A percentile compares a stretch with the other conserved stretches of the same genome.
These are phyloP conservation scores for Penicillium ucsense DNA, from an alignment of 495 filamentous ascomycete genomes.

Conservation along the genomic window DNA sequence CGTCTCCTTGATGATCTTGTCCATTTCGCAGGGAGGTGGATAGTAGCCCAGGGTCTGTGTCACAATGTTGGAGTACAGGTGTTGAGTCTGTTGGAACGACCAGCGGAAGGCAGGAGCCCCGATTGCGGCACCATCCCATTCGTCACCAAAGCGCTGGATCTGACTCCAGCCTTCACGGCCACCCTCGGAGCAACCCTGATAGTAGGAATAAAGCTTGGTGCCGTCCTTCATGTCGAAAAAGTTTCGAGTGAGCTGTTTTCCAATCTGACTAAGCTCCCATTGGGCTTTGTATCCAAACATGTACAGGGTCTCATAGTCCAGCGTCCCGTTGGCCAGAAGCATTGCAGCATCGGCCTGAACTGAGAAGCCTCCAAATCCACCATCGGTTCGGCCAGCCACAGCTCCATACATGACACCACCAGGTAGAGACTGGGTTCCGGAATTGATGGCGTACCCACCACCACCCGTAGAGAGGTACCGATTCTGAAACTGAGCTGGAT, in stretches of 20 bases:
- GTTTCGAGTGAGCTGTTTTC: conserved; percentile 28
- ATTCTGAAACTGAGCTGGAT: conserved; percentile 28
- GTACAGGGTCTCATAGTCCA: conserved; percentile 33
- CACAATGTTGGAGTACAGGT: conserved; percentile 31
- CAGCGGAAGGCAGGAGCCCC: conserved; percentile 43
- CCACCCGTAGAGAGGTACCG: conserved; percentile 37
- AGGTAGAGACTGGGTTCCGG: conserved; percentile 22
- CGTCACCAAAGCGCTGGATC: conserved; percentile 35
- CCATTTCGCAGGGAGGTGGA: conserved; percentile 35
- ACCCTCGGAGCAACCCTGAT: conserved; percentile 44
- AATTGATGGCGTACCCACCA: conserved; percentile 37
- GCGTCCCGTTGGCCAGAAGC: conserved; percentile 31
- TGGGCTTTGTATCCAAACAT: conserved; percentile 38
- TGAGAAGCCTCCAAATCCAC: conserved; percentile 37
- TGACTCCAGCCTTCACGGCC: conserved; percentile 42
- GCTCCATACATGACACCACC: conserved; percentile 35
- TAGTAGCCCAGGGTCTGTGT: conserved; percentile 29
- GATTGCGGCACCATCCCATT: conserved; percentile 37
- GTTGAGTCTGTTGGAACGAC: conserved; percentile 35
- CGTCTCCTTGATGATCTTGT: conserved; percentile 32
- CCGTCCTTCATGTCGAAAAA: conserved; percentile 18
- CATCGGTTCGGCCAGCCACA: conserved; percentile 36
- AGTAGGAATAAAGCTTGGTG: conserved; percentile 42
- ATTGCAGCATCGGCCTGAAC: conserved; percentile 23
- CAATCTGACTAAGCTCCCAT: conserved; percentile 20